Evolutionary conservation across 2,329 filamentous ascomycete species (phyloP).

Genomic region (Alternaria postmessia): DNA sequence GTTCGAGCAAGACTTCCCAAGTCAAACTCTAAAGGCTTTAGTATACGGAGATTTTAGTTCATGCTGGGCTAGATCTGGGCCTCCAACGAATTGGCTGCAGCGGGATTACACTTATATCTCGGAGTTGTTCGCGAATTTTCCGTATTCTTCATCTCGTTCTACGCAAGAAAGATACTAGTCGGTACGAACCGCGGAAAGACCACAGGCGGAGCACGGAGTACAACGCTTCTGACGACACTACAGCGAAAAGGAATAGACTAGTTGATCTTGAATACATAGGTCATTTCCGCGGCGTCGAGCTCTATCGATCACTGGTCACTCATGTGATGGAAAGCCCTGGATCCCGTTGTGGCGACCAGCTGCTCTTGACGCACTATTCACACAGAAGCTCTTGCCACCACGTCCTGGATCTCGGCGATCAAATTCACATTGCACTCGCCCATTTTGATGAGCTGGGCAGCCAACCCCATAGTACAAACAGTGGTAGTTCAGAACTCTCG

Average conservation of each 20-base stretch:
- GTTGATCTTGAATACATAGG: neutral
- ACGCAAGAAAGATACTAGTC: neutral
- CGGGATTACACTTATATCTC: neutral
- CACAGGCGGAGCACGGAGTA: neutral
- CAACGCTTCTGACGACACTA: neutral
- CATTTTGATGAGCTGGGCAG: neutral
- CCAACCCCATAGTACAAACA: neutral
- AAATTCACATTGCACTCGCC: neutral
- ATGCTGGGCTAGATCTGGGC: neutral
- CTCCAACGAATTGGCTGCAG: neutral
- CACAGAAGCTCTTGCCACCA: neutral
- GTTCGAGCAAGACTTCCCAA: neutral
- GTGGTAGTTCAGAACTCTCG: conserved; percentile 1
- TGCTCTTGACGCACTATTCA: neutral
- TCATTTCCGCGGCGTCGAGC: neutral
- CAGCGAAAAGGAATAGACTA: neutral
- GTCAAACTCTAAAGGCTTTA: neutral
- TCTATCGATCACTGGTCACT: neutral
- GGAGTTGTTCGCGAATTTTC: neutral
- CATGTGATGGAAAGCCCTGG: neutral
- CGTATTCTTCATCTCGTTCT: neutral
- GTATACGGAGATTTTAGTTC: neutral
- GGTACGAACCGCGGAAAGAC: neutral
- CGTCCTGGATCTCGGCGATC: neutral
- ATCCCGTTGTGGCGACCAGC: neutral